Conservation (phyloP, 208 protist genomes). For the Acanthamoeba lenticulata region DNA sequence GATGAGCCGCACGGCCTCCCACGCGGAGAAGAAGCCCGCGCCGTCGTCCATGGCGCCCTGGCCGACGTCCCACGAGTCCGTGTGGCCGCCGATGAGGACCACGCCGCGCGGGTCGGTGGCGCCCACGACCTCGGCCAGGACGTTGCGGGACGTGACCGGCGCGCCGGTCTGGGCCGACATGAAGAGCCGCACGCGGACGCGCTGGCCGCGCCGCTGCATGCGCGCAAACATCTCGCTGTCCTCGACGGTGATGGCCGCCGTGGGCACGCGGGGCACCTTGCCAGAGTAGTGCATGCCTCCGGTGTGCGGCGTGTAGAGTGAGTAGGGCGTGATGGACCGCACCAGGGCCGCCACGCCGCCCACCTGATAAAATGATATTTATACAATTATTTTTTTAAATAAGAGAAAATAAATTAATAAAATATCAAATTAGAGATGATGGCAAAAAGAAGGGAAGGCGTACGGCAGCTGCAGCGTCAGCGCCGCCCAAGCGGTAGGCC, state of each 20-base stretch:
- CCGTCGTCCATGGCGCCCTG: background rate
- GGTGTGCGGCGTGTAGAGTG: conserved; percentile 37
- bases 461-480: background rate
- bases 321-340: conserved; percentile 44
- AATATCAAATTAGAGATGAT: background rate
- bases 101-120: background rate
- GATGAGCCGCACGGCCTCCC: conserved; percentile 46
- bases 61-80: conserved; percentile 46
- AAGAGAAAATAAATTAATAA: background rate
- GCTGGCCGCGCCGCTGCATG: background rate
- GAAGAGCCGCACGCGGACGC: background rate
- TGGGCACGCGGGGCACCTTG: background rate
- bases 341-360: background rate
- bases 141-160: conserved; percentile 4
- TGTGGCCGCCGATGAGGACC: conserved; percentile 38
- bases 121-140: conserved; percentile 31
- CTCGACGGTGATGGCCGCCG: conserved; percentile 4
- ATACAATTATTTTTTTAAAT: no score
- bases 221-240: conserved; percentile 27
- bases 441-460: background rate
- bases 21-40: conserved; percentile 49
- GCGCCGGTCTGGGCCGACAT: background rate
- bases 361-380: no score
- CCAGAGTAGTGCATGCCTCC: background rate
- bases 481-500: background rate